phyloP scores from a whole-genome alignment of 805 yeast genomes.

The Isabelozyma rhagii region DNA sequence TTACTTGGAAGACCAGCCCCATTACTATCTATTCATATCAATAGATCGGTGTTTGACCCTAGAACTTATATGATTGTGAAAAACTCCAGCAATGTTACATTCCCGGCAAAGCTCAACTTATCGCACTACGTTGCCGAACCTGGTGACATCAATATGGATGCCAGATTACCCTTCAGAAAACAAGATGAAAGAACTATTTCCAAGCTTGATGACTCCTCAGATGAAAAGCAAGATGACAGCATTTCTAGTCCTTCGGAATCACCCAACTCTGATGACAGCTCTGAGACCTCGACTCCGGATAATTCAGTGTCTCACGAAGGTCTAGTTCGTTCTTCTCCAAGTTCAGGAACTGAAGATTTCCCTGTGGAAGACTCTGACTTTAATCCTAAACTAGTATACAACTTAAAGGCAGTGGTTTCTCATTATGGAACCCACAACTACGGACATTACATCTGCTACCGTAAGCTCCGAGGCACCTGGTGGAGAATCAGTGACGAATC shows the following conservation, averaged over 20 bases:
- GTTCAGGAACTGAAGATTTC: not conserved
- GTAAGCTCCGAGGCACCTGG: constrained; percentile 83
- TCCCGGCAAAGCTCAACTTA: constrained; percentile 68
- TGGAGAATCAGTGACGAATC: constrained; percentile 93
- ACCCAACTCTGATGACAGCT: not conserved
- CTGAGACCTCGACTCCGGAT: constrained; percentile 2
- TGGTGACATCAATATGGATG: constrained; percentile 72
- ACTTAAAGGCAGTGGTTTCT: constrained; percentile 79
- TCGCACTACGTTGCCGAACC: constrained; percentile 68
- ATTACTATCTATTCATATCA: constrained; percentile 79
- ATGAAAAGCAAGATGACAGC: not conserved
- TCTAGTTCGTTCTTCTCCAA: constrained; percentile 2
- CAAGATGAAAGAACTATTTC: constrained; percentile 38
- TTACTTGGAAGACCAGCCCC: constrained; percentile 80
- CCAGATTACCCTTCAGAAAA: constrained; percentile 69
- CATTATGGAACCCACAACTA: constrained; percentile 96
- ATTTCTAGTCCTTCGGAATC: not conserved
- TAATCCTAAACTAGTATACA: constrained; percentile 54
- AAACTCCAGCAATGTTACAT: constrained; percentile 77
- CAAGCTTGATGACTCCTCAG: not conserved
- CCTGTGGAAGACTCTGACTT: not conserved
- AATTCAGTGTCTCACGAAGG: constrained; percentile 4
- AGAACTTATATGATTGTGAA: constrained; percentile 78
- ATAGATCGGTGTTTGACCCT: constrained; percentile 91
- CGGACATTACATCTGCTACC: constrained; percentile 93